Evolutionary conservation across 371 early-diverging fungal species (phyloP), one percentile per base, ranked within the genome.

Genomic region (Zopfochytrium polystomum): DNA sequence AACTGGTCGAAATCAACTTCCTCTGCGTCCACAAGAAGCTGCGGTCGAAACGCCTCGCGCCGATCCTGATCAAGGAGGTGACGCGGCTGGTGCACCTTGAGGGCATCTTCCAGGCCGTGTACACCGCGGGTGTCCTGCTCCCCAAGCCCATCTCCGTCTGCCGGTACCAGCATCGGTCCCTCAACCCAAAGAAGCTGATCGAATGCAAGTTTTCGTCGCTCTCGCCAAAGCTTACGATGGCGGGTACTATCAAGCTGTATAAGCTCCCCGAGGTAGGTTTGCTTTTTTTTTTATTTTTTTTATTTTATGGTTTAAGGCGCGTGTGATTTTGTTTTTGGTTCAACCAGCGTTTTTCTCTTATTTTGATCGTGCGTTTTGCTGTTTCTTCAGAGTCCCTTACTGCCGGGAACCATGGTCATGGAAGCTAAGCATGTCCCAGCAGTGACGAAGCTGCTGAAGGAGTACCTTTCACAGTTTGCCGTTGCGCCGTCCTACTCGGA

Each of bases 51-150:
- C 88, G 96, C 52, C 78, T 99, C 55, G 92, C 99, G 7, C 99
- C 99, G 18, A 84, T 99, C n/a, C 77, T 99, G 52, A 99, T 99
- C 74, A 90, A 90, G 72, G 99, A 99, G 72, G 87, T 99, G 47
- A 99, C 98, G 1, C 87, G 98, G 46, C 86, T 92, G 35, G 91
- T 90, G 38, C 89, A 99, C 79, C 66, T 90, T 55, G 85, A 87
- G 62, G 96, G 96, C 20, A 91, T 98, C 42, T 97, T 93, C 84
- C 95, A 96, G 72, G 99, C 99, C 30, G 87, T 95, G 1, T 99
- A 99, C 79, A 99, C 99, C 7, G 95, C 90, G 20, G 99, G 98
- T 32, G 85, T 85, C 27, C 82, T 85, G 34, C 75, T 99, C 49
- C 99, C 99, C 9, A 95, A 88, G 69, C 92, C 94, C 1, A 79